A percentile compares a stretch with the other conserved stretches of the same genome.
Evolutionary conservation across 805 yeast genomes (phyloP).

Genomic region (Cephaloascus albidus): DNA sequence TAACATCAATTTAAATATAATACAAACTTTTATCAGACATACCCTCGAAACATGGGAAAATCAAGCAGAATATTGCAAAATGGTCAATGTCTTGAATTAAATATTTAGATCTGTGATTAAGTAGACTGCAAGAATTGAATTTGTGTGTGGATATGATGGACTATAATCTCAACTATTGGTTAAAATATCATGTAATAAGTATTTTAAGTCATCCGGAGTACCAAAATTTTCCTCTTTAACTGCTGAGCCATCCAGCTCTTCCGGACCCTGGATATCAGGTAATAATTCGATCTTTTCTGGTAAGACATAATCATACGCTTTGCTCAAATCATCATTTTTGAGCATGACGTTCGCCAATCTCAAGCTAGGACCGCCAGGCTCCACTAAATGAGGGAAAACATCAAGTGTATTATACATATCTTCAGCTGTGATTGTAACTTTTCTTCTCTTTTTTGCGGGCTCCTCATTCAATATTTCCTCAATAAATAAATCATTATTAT

Average conservation of each 20-base stretch:
- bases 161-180: slow-evolving; percentile 20
- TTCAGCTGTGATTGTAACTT: slow-evolving; percentile 47
- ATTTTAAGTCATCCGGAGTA: slow-evolving; percentile 43
- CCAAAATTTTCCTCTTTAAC: not conserved
- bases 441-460: slow-evolving; percentile 9
- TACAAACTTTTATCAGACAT: too few species aligned
- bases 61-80: too few species aligned
- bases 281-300: slow-evolving; percentile 15
- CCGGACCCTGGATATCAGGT: too few species aligned
- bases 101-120: too few species aligned
- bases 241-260: slow-evolving; percentile 3
- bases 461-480: slow-evolving; percentile 7
- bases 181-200: slow-evolving; percentile 64
- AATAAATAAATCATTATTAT: slow-evolving; percentile 20
- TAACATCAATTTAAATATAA: too few species aligned
- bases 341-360: slow-evolving; percentile 40
- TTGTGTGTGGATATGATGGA: too few species aligned
- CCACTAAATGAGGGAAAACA: slow-evolving; percentile 58
- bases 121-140: too few species aligned
- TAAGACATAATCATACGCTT: slow-evolving; percentile 15
- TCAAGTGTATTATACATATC: slow-evolving; percentile 59
- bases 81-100: too few species aligned
- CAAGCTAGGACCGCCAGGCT: slow-evolving; percentile 54
- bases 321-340: slow-evolving; percentile 41
- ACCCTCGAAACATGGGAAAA: too few species aligned